Conservation (phyloP, 805 yeast species). For the Suhomyces kilbournensis region DNA sequence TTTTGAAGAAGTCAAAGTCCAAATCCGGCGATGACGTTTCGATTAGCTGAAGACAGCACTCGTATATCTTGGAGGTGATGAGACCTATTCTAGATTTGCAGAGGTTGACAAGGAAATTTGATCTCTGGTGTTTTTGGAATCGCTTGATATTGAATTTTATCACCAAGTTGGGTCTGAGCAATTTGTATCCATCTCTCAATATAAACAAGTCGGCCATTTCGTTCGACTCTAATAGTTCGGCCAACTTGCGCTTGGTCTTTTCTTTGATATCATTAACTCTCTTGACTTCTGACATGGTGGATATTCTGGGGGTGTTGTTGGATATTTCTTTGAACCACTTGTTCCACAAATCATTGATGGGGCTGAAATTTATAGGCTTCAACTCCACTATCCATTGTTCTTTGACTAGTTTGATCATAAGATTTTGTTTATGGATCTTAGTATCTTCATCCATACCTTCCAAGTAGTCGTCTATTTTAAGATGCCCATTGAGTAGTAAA, state of each 20-base stretch:
- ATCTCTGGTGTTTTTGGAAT: conserved; percentile 64
- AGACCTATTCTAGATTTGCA: conserved; percentile 69
- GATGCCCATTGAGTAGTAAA: conserved; percentile 64
- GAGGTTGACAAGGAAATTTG: conserved; percentile 58
- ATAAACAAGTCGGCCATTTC: conserved; percentile 8
- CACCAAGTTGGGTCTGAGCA: conserved; percentile 49
- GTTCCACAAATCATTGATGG: conserved; percentile 39
- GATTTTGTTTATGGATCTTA: conserved; percentile 19
- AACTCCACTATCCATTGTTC: conserved; percentile 39
- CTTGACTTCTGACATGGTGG: conserved; percentile 39
- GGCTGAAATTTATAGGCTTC: conserved; percentile 30
- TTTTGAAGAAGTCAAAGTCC: conserved; percentile 38
- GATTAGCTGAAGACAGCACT: conserved; percentile 50
- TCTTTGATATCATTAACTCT: conserved; percentile 59
- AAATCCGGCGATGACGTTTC: conserved; percentile 54
- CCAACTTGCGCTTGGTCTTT: conserved; percentile 40
- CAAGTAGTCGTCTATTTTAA: conserved; percentile 51
- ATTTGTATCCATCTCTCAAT: conserved; percentile 33
- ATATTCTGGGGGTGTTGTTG: conserved; percentile 33
- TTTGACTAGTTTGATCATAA: conserved; percentile 25
- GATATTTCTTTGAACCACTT: conserved; percentile 34
- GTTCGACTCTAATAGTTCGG: conserved; percentile 33
- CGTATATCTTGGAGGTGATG: conserved; percentile 63
- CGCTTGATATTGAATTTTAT: conserved; percentile 63
- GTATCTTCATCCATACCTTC: conserved; percentile 16